Evolutionary conservation across 1,139 yeast genomes (phyloP), one percentile per base, ranked within the genome.

Genomic region (Protomyces pachydermus): DNA sequence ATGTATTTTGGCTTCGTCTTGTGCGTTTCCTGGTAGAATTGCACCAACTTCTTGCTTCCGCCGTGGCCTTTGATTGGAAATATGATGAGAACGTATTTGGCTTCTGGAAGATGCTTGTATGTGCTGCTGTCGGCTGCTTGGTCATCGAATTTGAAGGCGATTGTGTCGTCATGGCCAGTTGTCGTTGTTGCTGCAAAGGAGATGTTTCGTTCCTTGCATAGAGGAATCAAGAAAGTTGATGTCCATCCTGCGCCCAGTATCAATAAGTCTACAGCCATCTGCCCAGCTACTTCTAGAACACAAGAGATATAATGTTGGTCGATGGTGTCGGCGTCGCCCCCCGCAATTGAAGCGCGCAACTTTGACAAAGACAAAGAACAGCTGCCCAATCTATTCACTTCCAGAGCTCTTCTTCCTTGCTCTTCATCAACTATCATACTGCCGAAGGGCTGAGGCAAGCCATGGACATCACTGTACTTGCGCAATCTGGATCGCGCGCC

Each of bases 241-340:
- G 62, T 58, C 62, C 62, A 58, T 4, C 62, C 62, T 8, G 62
- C 62, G 18, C 62, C 62, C 42, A 58, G 25, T 3, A 58, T 52
- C 32, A 58, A 25, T 12, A 58, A 16, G 45, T 58, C 62, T 32
- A 45, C 46, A 46, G 50, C 35, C 60, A 56, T 56, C 25, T 42
- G 16, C 8, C 32, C 32, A 28, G 32, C 32, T 28, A 5, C 32
- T 28, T 28, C 32, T 6, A 28, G 8, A 6, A 6, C 32, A 28
- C 32, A 28, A 28, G 32, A 28, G 32, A 28, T 28, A 28, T 28
- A 28, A 28, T 28, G 32, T 28, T 28, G 4, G 32, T 28, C 32
- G 32, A 6, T 28, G 32, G 5, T 28, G 32, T 28, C 32, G 32
- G 1, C 9, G 23, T 20, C 23, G 23, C 32, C 32, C 32, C 32